Evolutionary conservation across 2,329 filamentous ascomycete species (phyloP).

Genomic region (Colletotrichum lupini): DNA sequence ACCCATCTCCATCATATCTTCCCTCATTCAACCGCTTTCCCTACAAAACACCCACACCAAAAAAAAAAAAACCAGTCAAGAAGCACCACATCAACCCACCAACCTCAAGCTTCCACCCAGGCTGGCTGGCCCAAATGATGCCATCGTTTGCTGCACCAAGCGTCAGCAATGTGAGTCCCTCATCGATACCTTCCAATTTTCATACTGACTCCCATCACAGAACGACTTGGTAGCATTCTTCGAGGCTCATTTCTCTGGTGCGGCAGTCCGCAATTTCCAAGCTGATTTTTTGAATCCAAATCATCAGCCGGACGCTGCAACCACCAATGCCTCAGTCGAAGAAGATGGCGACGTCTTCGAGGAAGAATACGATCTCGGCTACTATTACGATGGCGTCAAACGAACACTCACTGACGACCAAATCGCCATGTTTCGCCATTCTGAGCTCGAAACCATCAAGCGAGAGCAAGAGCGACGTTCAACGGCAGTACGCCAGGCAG

Average conservation of each 20-base stretch:
- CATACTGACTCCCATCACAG: slow-evolving; percentile 50
- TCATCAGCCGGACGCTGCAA: slow-evolving; percentile 38
- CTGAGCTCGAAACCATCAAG: slow-evolving; percentile 79
- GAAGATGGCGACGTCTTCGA: slow-evolving; percentile 46
- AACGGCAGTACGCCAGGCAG: slow-evolving; percentile 35
- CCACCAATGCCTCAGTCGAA: slow-evolving; percentile 40
- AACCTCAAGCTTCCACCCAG: slow-evolving; percentile 2
- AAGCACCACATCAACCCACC: not conserved
- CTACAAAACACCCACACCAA: not conserved
- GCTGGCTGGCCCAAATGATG: not conserved
- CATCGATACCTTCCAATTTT: not conserved
- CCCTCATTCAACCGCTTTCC: not conserved
- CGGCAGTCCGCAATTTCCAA: slow-evolving; percentile 58
- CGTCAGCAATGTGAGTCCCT: slow-evolving; percentile 28
- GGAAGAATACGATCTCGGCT: slow-evolving; percentile 79
- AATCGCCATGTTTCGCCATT: slow-evolving; percentile 90
- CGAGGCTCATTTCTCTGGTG: slow-evolving; percentile 66
- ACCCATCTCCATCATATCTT: not conserved
- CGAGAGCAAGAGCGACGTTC: slow-evolving; percentile 49
- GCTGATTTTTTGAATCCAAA: slow-evolving; percentile 54
- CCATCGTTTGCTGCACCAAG: slow-evolving; percentile 13
- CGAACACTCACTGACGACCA: slow-evolving; percentile 92
- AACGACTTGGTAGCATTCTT: slow-evolving; percentile 70
- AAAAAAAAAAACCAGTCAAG: not conserved
- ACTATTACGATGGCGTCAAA: slow-evolving; percentile 87